phyloP scores from a whole-genome alignment of 2,329 filamentous ascomycete genomes.

The Helotiales sp. region DNA sequence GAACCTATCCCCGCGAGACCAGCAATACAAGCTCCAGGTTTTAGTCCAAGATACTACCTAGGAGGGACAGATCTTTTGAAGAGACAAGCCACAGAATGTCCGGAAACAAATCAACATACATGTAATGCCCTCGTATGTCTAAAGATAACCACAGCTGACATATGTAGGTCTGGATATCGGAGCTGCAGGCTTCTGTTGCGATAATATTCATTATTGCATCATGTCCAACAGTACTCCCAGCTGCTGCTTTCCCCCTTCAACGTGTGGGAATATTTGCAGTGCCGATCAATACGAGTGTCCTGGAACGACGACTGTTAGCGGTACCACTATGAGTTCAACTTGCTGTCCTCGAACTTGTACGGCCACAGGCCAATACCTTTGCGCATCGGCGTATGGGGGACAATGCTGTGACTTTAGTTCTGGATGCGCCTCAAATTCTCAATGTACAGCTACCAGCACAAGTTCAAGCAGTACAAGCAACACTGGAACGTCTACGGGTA shows the following conservation, averaged over 20 bases:
- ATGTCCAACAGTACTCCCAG: slow-evolving; percentile 35
- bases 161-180: slow-evolving; percentile 44
- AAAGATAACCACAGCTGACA: background rate
- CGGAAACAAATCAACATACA: slow-evolving; percentile 22
- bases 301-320: slow-evolving; percentile 27
- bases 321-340: slow-evolving; percentile 18
- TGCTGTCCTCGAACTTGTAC: slow-evolving; percentile 39
- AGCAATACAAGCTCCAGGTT: slow-evolving; percentile 18
- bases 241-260: slow-evolving; percentile 44
- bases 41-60: slow-evolving; percentile 30
- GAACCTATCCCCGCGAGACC: too few relatives aligned
- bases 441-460: slow-evolving; percentile 37
- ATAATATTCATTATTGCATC: slow-evolving; percentile 48
- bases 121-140: slow-evolving; percentile 19
- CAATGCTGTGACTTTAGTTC: slow-evolving; percentile 49
- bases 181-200: slow-evolving; percentile 41
- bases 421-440: slow-evolving; percentile 40
- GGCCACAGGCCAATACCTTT: slow-evolving; percentile 32
- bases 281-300: slow-evolving; percentile 33
- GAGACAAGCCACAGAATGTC: slow-evolving; percentile 22
- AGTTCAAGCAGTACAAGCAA: slow-evolving; percentile 32
- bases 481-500: slow-evolving; percentile 35
- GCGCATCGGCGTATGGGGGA: slow-evolving; percentile 36
- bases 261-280: slow-evolving; percentile 42
- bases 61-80: slow-evolving; percentile 15